Percentiles rank a stretch among this genome's conserved stretches.
Evolutionary conservation across 139 green algal genomes (phyloP).

Genomic region (Raphidocelis subcapitata): DNA sequence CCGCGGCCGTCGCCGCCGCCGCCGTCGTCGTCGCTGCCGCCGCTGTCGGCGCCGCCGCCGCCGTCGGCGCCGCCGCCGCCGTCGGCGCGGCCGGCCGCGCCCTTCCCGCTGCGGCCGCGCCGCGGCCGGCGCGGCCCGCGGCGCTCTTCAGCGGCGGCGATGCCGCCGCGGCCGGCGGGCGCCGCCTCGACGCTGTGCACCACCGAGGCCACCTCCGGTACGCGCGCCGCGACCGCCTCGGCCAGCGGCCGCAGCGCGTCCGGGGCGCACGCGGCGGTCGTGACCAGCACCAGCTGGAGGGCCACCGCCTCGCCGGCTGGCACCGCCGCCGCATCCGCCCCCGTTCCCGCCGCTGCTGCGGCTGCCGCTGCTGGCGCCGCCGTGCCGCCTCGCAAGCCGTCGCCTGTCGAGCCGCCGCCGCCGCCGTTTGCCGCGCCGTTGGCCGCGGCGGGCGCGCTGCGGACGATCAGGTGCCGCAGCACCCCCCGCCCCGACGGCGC

Average conservation of each 20-base stretch:
- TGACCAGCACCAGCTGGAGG: constrained; percentile 1
- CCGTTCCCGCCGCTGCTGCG: not conserved
- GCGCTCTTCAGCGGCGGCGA: not conserved
- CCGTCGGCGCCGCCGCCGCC: not conserved
- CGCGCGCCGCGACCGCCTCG: not conserved
- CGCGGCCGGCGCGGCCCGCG: not conserved
- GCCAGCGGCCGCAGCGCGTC: constrained; percentile 10
- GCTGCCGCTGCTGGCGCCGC: constrained; percentile 4
- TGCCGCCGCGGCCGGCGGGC: not conserved
- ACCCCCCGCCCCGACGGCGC: not conserved
- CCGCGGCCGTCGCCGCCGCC: not conserved
- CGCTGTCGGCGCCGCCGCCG: not conserved
- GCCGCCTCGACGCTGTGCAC: constrained; percentile 3
- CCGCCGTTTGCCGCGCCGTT: no score
- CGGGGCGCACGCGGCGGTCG: not conserved
- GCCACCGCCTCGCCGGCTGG: not conserved
- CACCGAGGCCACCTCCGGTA: constrained; percentile 19
- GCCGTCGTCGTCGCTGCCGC: no score
- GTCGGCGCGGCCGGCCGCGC: not conserved
- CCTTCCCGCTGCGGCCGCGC: not conserved
- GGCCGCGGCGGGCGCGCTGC: not conserved
- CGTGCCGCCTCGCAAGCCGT: not conserved
- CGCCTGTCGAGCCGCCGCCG: no score
- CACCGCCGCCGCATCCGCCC: not conserved
- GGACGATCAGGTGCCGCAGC: constrained; percentile 14